Conservation (phyloP, 805 yeast genomes). For the Metschnikowia vanudenii region DNA sequence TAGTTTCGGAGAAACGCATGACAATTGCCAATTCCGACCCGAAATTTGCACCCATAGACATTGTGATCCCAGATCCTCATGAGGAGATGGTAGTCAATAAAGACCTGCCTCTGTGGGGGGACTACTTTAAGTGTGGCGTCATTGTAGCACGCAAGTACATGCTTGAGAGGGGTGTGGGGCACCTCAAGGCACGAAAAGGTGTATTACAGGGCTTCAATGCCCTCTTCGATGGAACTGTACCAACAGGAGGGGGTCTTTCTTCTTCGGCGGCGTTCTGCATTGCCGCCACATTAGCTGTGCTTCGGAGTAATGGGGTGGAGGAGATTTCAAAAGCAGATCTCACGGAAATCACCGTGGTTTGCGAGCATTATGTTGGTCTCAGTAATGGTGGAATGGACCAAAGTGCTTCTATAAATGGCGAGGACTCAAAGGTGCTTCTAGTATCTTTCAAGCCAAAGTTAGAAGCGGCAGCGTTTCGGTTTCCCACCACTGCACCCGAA, state of each 20-base stretch:
- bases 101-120: constrained; percentile 57
- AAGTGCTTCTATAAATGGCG: constrained; percentile 68
- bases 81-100: constrained; percentile 48
- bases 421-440: constrained; percentile 52
- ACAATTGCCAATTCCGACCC: constrained; percentile 32
- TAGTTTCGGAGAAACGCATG: constrained; percentile 14
- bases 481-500: constrained; percentile 46
- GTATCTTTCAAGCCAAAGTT: constrained; percentile 62
- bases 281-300: constrained; percentile 56
- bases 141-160: constrained; percentile 54
- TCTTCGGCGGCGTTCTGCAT: constrained; percentile 74
- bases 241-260: constrained; percentile 69
- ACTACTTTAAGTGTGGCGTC: constrained; percentile 65
- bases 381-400: constrained; percentile 83
- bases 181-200: constrained; percentile 19
- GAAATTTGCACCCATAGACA: constrained; percentile 35
- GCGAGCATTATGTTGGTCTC: constrained; percentile 71
- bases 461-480: constrained; percentile 50
- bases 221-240: constrained; percentile 62
- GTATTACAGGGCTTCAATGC: constrained; percentile 49
- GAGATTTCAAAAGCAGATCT: constrained; percentile 49
- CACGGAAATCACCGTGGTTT: constrained; percentile 58
- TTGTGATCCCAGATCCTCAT: constrained; percentile 45
- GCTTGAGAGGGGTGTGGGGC: constrained; percentile 18
- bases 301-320: constrained; percentile 49